Percentiles rank a stretch among this genome's conserved stretches.
Evolutionary conservation across 2,329 filamentous ascomycete species (phyloP).

Genomic region (Aureobasidium sp.): DNA sequence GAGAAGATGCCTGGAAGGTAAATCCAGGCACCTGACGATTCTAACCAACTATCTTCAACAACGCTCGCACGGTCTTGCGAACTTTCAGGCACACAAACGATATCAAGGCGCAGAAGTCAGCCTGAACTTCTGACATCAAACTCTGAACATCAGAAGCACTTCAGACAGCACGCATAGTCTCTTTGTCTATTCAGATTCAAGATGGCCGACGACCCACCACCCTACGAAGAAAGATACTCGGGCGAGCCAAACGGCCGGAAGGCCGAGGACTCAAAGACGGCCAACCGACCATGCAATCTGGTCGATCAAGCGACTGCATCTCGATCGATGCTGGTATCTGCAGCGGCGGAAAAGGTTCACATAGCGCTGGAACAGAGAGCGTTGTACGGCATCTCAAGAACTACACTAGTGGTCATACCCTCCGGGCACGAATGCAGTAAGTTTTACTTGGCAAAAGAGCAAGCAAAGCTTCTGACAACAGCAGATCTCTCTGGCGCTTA

Average conservation of each 20-base stretch:
- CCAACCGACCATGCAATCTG: conserved; percentile 23
- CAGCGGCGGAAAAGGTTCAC: conserved; percentile 20
- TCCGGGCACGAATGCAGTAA: conserved; percentile 26
- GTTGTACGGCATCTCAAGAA: conserved; percentile 24
- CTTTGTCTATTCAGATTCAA: background rate
- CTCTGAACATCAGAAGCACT: background rate
- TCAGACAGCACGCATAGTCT: background rate
- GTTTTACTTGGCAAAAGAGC: background rate
- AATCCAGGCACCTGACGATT: conserved; percentile 5
- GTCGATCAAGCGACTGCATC: conserved; percentile 26
- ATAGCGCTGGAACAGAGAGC: conserved; percentile 20
- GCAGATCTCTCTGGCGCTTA: conserved; percentile 7
- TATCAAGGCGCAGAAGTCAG: background rate
- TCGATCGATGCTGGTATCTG: conserved; percentile 27
- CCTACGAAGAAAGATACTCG: conserved; percentile 25
- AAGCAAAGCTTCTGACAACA: background rate
- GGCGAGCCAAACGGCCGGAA: background rate
- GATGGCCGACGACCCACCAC: conserved; percentile 21
- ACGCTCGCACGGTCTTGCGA: background rate
- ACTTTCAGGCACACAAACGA: background rate
- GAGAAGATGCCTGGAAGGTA: background rate
- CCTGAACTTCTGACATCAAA: background rate
- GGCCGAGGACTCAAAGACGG: conserved; percentile 7
- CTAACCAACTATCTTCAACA: background rate
- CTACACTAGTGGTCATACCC: conserved; percentile 26